Conservation (phyloP, 192 early-diverging fungal genomes). For the Oehlia diaphana region DNA sequence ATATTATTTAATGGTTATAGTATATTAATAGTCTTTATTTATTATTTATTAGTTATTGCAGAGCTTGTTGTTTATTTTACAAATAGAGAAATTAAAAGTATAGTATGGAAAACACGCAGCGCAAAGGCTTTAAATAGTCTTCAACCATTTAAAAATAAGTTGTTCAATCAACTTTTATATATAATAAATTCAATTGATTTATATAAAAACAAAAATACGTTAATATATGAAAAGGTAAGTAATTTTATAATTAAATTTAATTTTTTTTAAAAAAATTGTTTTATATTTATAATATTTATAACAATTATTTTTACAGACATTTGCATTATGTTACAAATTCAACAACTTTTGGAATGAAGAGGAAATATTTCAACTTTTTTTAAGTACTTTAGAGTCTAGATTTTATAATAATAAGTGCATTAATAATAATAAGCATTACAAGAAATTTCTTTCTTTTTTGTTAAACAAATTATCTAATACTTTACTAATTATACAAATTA, state of each 20-base stretch:
- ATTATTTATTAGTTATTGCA: neutral
- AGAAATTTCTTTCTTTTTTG: neutral
- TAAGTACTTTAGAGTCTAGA: neutral
- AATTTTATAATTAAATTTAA: neutral
- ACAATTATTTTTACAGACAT: neutral
- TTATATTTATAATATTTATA: neutral
- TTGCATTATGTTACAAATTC: neutral
- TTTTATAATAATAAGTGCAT: neutral
- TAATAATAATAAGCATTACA: neutral
- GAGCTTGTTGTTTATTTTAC: slow-evolving; percentile 1
- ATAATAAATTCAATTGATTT: neutral
- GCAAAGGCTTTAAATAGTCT: neutral
- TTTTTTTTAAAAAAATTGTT: neutral
- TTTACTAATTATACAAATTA: neutral
- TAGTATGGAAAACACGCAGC: neutral
- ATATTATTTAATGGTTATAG: neutral
- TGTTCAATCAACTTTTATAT: neutral
- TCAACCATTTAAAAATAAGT: neutral
- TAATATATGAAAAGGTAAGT: neutral
- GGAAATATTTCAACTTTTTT: neutral
- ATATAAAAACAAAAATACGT: neutral
- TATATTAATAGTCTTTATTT: neutral
- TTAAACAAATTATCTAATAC: neutral
- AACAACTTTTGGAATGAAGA: neutral
- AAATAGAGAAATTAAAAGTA: neutral